Percentiles rank a stretch among this genome's conserved stretches.
Conservation (phyloP, 495 filamentous ascomycete genomes). For the Bathelium albidoporum region DNA sequence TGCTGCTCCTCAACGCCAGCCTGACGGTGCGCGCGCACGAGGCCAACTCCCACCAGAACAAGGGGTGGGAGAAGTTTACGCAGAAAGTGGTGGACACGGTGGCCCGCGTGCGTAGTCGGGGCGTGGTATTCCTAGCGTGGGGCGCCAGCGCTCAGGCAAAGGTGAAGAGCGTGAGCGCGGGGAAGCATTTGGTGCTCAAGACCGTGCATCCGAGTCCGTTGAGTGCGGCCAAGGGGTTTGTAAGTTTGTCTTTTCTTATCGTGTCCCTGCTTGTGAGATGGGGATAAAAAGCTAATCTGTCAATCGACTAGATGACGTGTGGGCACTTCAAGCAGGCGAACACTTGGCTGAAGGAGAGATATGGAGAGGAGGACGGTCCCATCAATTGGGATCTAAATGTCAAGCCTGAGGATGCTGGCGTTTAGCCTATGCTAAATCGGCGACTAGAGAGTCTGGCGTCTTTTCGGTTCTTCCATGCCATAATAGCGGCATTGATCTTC, state of each 20-base stretch:
- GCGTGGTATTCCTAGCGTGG: slow-evolving; percentile 94
- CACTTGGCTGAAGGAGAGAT: slow-evolving; percentile 69
- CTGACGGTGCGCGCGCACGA: slow-evolving; percentile 83
- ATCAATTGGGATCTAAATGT: slow-evolving; percentile 79
- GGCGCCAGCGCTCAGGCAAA: slow-evolving; percentile 69
- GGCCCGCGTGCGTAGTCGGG: slow-evolving; percentile 56
- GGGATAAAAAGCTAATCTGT: slow-evolving; percentile 1
- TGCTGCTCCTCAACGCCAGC: slow-evolving; percentile 85
- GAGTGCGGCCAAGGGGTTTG: slow-evolving; percentile 68
- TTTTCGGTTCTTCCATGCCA: too few relatives aligned
- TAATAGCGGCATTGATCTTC: too few relatives aligned
- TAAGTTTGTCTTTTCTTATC: slow-evolving; percentile 26
- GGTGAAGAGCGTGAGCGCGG: slow-evolving; percentile 55
- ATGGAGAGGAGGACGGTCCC: slow-evolving; percentile 63
- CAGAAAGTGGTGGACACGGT: slow-evolving; percentile 83
- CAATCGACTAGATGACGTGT: slow-evolving; percentile 53
- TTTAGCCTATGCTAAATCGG: slow-evolving; percentile 8
- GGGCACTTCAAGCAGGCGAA: slow-evolving; percentile 84
- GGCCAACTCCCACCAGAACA: slow-evolving; percentile 68
- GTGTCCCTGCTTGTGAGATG: neutral
- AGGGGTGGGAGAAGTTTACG: slow-evolving; percentile 88
- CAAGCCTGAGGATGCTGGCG: slow-evolving; percentile 27
- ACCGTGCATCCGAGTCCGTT: slow-evolving; percentile 86
- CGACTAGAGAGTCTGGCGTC: too few relatives aligned
- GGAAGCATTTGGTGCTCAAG: slow-evolving; percentile 68